A percentile compares a stretch with the other conserved stretches of the same genome.
Conservation (phyloP, 2,329 filamentous ascomycete species). For the Fusarium musae region DNA sequence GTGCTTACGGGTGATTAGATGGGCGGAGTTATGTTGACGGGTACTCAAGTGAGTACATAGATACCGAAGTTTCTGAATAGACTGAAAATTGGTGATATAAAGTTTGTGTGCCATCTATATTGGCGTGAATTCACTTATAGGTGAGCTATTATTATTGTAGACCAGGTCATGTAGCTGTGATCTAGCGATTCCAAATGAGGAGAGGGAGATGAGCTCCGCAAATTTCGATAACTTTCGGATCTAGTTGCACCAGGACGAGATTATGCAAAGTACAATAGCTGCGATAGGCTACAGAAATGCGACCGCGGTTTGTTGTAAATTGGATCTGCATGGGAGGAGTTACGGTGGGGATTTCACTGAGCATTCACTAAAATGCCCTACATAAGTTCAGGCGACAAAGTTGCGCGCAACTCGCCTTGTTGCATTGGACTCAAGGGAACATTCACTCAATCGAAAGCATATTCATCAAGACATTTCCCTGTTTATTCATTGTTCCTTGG, state of each 20-base stretch:
- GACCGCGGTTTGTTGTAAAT: rapidly evolving
- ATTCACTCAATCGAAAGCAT: neutral
- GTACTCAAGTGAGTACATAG: neutral
- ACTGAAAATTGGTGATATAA: neutral
- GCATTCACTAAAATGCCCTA: neutral
- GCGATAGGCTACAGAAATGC: neutral
- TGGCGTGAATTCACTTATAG: neutral
- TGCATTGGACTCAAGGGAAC: neutral
- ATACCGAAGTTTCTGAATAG: neutral
- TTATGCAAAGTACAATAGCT: too few species aligned
- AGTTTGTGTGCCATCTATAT: rapidly evolving
- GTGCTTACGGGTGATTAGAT: neutral
- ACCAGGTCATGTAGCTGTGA: too few species aligned
- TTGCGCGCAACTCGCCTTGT: neutral
- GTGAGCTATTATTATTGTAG: neutral
- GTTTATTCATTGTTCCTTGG: neutral
- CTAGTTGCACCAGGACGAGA: too few species aligned
- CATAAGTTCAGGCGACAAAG: neutral
- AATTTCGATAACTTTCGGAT: too few species aligned
- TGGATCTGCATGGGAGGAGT: rapidly evolving
- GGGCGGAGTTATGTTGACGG: neutral
- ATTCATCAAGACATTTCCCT: neutral
- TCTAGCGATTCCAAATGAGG: too few species aligned
- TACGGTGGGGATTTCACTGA: neutral
- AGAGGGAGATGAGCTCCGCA: neutral